Evolutionary conservation across 305 asterid genomes (phyloP), one percentile per base, ranked within the genome.

Genomic region (Salvia sclarea): DNA sequence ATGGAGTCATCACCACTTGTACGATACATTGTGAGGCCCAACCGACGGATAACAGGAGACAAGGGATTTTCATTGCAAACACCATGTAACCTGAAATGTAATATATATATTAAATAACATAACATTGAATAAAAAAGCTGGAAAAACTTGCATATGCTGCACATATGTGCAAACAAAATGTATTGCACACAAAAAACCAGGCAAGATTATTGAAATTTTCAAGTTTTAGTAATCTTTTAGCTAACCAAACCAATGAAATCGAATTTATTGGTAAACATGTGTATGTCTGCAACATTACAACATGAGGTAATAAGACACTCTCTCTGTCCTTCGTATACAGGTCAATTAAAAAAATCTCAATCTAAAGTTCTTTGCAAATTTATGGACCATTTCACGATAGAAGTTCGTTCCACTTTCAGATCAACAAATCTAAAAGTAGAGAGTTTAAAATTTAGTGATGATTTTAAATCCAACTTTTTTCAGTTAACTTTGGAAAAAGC

Each of bases 11-110:
- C 98, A 24, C 96, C 98, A 75, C 98, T 94, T 49, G 98, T 94
- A 38, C 97, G 92, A 70, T 94, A 87, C 71, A 93, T 69, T 14
- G 83, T 81, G 65, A 94, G 96, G 63, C 98, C 98, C 77, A 91
- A 77, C 37, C 86, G 88, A 69, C 97, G 84, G 70, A 94, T 94
- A 49, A 91, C 65, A 68, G 95, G 96, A 82, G 98, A 91, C 87
- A 94, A 76, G 12, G 98, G 98, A 84, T 94, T 94, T 85, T 94
- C 98, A 73, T 94, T 84, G 79, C 98, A 91, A 76, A 91, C 97
- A 35, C 98, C 98, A 76, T 94, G 98, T 57, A 93, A 79, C 98
- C 98, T 93, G 92, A 17, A 38, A 64, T 40, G 56, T 40, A 6
- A 38, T 40, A 38, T 6, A 38, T 21, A 13, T 2, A 5, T 38